These are phyloP conservation scores for Kodamaea fungicola DNA, from an alignment of 1,139 yeast species.

Conservation along the genomic window DNA sequence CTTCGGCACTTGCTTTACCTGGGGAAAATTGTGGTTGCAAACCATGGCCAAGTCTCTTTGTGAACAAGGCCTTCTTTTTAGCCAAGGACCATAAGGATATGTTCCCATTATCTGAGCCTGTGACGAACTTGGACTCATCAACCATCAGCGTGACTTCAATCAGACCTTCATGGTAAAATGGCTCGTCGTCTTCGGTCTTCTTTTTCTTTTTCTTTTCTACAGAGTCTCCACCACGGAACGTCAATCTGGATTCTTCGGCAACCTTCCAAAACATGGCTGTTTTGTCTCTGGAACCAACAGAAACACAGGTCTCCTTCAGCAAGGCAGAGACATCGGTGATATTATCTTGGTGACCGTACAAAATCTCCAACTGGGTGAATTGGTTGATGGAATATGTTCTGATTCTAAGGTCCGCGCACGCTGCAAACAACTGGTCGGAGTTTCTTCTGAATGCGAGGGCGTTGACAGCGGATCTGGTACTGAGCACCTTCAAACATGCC, in stretches of 20 bases:
- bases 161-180: constrained; percentile 73
- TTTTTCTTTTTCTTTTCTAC: constrained; percentile 40
- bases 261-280: constrained; percentile 97
- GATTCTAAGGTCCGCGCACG: constrained; percentile 88
- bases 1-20: constrained; percentile 67
- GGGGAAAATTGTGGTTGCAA: constrained; percentile 50
- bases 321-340: constrained; percentile 79
- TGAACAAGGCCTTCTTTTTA: constrained; percentile 81
- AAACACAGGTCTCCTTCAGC: constrained; percentile 85
- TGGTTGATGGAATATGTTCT: constrained; percentile 85
- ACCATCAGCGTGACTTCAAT: constrained; percentile 88
- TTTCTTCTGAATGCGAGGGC: constrained; percentile 75
- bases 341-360: constrained; percentile 93
- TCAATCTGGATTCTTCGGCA: constrained; percentile 87
- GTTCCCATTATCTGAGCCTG: constrained; percentile 94
- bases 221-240: constrained; percentile 87
- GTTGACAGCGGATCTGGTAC: constrained; percentile 70
- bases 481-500: constrained; percentile 71
- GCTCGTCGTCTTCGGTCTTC: constrained; percentile 25
- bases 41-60: constrained; percentile 76
- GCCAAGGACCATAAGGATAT: constrained; percentile 83
- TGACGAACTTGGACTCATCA: constrained; percentile 87
- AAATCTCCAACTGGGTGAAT: constrained; percentile 80
- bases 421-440: constrained; percentile 83
- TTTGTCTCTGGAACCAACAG: constrained; percentile 92